Evolutionary conservation across 2,329 filamentous ascomycete species (phyloP), one percentile per base, ranked within the genome.

Genomic region (Shiraia sp.): DNA sequence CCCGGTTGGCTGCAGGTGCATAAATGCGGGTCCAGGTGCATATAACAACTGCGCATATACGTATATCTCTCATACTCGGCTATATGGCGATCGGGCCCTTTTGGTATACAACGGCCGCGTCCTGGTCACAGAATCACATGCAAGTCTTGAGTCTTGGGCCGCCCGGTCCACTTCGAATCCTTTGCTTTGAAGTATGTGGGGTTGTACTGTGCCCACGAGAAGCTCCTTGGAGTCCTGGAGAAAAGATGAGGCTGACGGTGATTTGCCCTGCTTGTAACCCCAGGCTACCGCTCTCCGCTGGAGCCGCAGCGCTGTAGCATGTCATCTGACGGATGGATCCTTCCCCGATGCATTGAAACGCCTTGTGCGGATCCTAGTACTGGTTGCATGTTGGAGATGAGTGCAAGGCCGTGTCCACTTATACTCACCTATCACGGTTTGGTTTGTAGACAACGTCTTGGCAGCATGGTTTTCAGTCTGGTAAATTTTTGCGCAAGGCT

Each of bases 51-150:
- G 48, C 49, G 43, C 46, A 59, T 64, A 57, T 62, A 62, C 34
- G 8, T 8, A 8, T 22, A 22, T 22, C 27, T 42, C 52, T 55
- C 45, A 57, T 55, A 55, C 53, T 62, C 58, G 64, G 63, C 54
- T 65, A 65, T 62, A 61, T 65, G 61, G 53, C 55, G 59, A 65
- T 65, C 57, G 49, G 53, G 47, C 51, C 53, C 35, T 33, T 46
- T 40, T 28, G 53, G 49, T 51, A 50, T 56, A 59, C 44, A 42
- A 37, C 40, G 48, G 42, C 43, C 49, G 51, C 48, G 40, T 35
- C 32, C 42, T 55, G 49, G 52, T 55, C 42, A 49, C 45, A 51
- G 42, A 41, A 49, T 64, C 61, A 65, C 60, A 65, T 66, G 63
- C 55, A 57, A 57, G 47, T 32, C 26, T 36, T 40, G 42, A 30